Evolutionary conservation across 306 rosid genomes (phyloP).

Genomic region (Spatholobus suberectus): DNA sequence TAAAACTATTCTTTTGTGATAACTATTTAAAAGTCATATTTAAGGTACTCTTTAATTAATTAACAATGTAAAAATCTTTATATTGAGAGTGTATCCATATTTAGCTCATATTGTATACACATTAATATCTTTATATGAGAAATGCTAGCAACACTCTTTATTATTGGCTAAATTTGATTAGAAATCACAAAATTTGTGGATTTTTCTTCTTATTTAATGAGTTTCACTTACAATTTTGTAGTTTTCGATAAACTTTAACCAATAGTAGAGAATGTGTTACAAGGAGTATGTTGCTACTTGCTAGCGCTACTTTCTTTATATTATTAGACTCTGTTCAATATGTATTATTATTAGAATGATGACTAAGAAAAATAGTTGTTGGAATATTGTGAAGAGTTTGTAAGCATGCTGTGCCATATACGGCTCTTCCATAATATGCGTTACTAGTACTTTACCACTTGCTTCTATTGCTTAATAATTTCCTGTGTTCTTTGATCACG

Average conservation of each 20-base stretch:
- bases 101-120: background rate
- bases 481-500: no score
- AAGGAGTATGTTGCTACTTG: no score
- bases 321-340: background rate
- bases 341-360: background rate
- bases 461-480: background rate
- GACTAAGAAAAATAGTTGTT: background rate
- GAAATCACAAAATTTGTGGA: no score
- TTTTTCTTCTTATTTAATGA: no score
- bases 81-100: background rate
- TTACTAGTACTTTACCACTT: background rate
- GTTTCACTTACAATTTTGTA: no score
- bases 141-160: no score
- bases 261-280: no score
- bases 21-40: background rate
- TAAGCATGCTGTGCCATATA: background rate
- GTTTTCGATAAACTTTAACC: no score
- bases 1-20: background rate
- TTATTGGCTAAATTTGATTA: no score
- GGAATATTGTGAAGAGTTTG: background rate
- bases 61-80: background rate
- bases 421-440: background rate
- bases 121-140: no score
- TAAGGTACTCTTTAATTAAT: background rate
- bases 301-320: no score